Evolutionary conservation across 2,329 filamentous ascomycete species (phyloP).

Genomic region (Hawksworthiomyces lignivorus): DNA sequence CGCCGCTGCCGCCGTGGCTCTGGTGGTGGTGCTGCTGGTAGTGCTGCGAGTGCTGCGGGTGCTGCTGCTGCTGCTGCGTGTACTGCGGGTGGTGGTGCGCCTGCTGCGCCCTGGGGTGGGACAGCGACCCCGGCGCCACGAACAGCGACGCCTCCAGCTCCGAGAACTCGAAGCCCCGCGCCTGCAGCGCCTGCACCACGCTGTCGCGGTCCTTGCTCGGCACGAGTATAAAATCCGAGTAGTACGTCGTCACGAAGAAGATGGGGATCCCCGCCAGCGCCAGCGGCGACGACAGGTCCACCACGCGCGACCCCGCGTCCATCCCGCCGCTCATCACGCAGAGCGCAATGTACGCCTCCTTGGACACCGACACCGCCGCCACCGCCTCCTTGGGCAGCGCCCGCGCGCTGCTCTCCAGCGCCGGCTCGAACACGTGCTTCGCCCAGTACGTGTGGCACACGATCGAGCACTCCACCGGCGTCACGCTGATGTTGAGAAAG

Average conservation of each 20-base stretch:
- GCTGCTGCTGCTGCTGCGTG: conserved; percentile 9
- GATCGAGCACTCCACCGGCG: conserved; percentile 84
- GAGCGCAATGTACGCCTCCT: conserved; percentile 79
- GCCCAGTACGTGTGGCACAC: conserved; percentile 76
- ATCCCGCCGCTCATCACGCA: conserved; percentile 85
- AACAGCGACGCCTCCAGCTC: conserved; percentile 60
- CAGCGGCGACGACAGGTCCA: conserved; percentile 84
- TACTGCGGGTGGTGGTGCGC: conserved; percentile 17
- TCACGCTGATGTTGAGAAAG: conserved; percentile 91
- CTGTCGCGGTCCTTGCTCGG: conserved; percentile 65
- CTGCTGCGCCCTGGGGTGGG: conserved; percentile 20
- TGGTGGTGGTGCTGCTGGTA: no score
- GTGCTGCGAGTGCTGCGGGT: conserved; percentile 53
- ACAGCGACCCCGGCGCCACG: conserved; percentile 41
- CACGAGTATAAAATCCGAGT: conserved; percentile 92
- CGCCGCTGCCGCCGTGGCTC: conserved; percentile 11
- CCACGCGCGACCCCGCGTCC: conserved; percentile 82
- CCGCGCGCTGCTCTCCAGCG: conserved; percentile 37
- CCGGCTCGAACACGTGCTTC: conserved; percentile 65
- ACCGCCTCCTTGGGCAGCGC: conserved; percentile 46
- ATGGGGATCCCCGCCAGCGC: conserved; percentile 91
- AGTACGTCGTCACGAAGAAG: conserved; percentile 98
- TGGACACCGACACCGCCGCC: conserved; percentile 61
- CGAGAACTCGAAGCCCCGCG: conserved; percentile 77
- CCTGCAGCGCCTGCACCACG: conserved; percentile 69